phyloP scores from a whole-genome alignment of 176 grass and related monocot genomes.

The Eragrostis curvula region DNA sequence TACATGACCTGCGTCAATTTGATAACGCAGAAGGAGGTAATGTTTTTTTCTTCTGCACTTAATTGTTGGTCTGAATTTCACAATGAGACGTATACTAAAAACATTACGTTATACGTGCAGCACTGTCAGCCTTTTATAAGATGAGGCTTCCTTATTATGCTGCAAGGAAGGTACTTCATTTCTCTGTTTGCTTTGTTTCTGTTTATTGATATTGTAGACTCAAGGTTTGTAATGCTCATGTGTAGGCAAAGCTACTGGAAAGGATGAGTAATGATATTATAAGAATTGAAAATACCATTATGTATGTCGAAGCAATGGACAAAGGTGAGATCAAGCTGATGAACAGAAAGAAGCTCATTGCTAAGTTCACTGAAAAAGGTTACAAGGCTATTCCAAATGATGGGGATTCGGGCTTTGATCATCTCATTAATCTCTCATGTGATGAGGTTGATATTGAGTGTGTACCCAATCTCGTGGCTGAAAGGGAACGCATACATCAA shows the following conservation, averaged over 20 bases:
- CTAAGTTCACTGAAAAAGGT: background rate
- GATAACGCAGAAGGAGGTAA: background rate
- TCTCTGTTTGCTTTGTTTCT: background rate
- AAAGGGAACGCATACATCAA: background rate
- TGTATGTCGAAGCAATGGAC: background rate
- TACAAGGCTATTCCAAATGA: conserved; percentile 1
- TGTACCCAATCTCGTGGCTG: background rate
- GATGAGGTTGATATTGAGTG: background rate
- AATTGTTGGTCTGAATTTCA: background rate
- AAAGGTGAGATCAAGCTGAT: background rate
- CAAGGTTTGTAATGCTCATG: background rate
- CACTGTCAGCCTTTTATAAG: background rate
- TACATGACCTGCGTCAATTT: background rate
- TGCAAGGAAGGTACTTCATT: background rate
- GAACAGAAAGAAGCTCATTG: background rate
- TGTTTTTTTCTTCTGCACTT: background rate
- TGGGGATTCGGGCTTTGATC: background rate
- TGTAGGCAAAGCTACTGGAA: background rate
- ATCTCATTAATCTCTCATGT: background rate
- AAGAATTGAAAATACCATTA: background rate
- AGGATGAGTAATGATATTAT: background rate
- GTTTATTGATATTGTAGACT: background rate
- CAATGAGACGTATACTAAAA: background rate
- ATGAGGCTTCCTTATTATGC: conserved; percentile 3
- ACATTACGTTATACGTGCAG: background rate